phyloP scores from a whole-genome alignment of 2,329 filamentous ascomycete genomes.

The Coleophoma cylindrospora region DNA sequence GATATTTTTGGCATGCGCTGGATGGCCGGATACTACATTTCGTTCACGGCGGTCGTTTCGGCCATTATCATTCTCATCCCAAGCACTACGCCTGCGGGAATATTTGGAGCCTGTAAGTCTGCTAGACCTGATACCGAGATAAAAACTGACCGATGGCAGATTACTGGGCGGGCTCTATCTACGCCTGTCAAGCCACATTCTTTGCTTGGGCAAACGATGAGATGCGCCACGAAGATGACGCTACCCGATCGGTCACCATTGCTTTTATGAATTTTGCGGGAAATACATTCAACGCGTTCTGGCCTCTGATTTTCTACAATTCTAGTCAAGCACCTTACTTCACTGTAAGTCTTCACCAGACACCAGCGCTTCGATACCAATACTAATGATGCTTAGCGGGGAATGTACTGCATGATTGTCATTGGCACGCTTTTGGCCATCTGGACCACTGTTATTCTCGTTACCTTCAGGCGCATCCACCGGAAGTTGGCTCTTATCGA shows the following conservation, averaged over 20 bases:
- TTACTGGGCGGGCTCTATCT: slow-evolving; percentile 66
- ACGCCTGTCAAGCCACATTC: slow-evolving; percentile 69
- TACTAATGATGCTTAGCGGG: slow-evolving; percentile 35
- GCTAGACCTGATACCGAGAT: no score
- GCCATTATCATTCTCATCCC: slow-evolving; percentile 51
- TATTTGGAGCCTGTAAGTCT: slow-evolving; percentile 51
- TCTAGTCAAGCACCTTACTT: slow-evolving; percentile 55
- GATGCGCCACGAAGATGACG: slow-evolving; percentile 58
- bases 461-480: no score
- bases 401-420: slow-evolving; percentile 71
- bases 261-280: slow-evolving; percentile 68
- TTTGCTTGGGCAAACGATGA: slow-evolving; percentile 71
- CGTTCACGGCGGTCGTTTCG: slow-evolving; percentile 55
- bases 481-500: no score
- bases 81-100: slow-evolving; percentile 36
- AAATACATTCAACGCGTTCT: slow-evolving; percentile 68
- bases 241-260: slow-evolving; percentile 59
- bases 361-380: slow-evolving; percentile 13
- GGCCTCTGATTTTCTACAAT: slow-evolving; percentile 67
- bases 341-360: slow-evolving; percentile 11
- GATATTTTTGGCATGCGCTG: slow-evolving; percentile 61
- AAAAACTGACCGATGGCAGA: slow-evolving; percentile 21
- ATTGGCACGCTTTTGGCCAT: slow-evolving; percentile 51
- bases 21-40: slow-evolving; percentile 63
- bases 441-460: slow-evolving; percentile 48